A percentile compares a stretch with the other conserved stretches of the same genome.
Conservation (phyloP, 345 rosid genomes). For the Erysimum cheiranthoides region DNA sequence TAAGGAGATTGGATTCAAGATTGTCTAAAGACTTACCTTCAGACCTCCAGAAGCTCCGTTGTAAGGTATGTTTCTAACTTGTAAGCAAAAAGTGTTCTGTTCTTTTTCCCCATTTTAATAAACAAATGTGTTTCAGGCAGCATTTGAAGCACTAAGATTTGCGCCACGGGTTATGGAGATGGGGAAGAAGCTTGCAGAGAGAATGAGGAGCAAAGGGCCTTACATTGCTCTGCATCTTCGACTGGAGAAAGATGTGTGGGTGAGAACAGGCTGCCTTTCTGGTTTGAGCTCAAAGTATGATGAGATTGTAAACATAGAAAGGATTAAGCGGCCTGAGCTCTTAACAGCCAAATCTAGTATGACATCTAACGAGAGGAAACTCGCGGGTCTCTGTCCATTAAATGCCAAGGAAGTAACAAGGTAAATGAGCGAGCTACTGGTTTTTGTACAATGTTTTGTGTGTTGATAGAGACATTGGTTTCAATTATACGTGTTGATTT, state of each 20-base stretch:
- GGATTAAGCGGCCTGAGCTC: constrained; percentile 86
- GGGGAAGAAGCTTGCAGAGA: constrained; percentile 77
- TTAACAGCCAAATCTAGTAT: constrained; percentile 83
- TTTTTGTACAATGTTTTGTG: neutral
- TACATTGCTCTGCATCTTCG: constrained; percentile 91
- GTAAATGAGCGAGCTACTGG: constrained; percentile 41
- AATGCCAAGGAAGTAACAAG: constrained; percentile 88
- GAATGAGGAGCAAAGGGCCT: constrained; percentile 87
- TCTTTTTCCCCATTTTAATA: neutral
- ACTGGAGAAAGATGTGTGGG: constrained; percentile 95
- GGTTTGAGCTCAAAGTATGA: constrained; percentile 78
- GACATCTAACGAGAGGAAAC: constrained; percentile 78
- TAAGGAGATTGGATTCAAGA: constrained; percentile 92
- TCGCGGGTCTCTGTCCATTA: constrained; percentile 92
- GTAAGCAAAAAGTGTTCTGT: neutral
- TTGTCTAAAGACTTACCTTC: constrained; percentile 91
- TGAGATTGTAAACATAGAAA: constrained; percentile 69
- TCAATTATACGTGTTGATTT: neutral
- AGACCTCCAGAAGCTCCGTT: constrained; percentile 93
- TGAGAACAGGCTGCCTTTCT: constrained; percentile 94
- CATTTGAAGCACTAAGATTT: constrained; percentile 81
- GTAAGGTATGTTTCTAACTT: constrained; percentile 71
- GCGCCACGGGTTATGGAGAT: constrained; percentile 71
- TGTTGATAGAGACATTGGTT: neutral
- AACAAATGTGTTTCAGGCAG: constrained; percentile 58